A percentile compares a stretch with the other conserved stretches of the same genome.
Evolutionary conservation across 805 yeast species (phyloP).

Genomic region (Starmerella potacharoeniae): DNA sequence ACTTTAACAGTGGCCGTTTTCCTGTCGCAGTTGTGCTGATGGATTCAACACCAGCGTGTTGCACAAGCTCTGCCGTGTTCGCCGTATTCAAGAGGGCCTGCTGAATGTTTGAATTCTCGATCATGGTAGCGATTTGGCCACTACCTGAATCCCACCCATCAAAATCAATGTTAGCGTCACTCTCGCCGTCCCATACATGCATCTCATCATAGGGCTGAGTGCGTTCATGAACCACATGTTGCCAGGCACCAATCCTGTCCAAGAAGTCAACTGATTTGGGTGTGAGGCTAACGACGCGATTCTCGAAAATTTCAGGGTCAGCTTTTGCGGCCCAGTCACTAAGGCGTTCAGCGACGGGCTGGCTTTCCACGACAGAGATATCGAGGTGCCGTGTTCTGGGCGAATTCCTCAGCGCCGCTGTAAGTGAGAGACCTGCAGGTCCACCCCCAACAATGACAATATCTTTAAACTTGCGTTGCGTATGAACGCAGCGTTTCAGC

Average conservation of each 20-base stretch:
- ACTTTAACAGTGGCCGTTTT: slow-evolving; percentile 62
- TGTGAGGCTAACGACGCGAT: slow-evolving; percentile 77
- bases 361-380: slow-evolving; percentile 65
- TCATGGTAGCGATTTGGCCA: slow-evolving; percentile 60
- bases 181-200: slow-evolving; percentile 75
- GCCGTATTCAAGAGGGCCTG: slow-evolving; percentile 37
- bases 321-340: slow-evolving; percentile 35
- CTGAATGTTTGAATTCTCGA: slow-evolving; percentile 78
- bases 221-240: slow-evolving; percentile 54
- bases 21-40: slow-evolving; percentile 4
- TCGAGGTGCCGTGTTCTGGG: slow-evolving; percentile 47
- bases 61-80: neutral
- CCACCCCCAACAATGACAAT: slow-evolving; percentile 92
- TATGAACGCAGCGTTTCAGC: slow-evolving; percentile 4
- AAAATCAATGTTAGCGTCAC: slow-evolving; percentile 59
- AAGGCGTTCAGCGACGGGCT: slow-evolving; percentile 40
- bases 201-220: slow-evolving; percentile 70
- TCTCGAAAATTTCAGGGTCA: slow-evolving; percentile 45
- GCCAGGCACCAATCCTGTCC: slow-evolving; percentile 65
- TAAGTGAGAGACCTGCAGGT: slow-evolving; percentile 85
- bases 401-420: slow-evolving; percentile 63
- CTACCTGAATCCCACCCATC: slow-evolving; percentile 39
- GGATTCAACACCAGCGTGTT: slow-evolving; percentile 36
- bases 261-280: slow-evolving; percentile 64
- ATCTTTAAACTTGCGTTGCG: slow-evolving; percentile 33